Evolutionary conservation across 768 basidiomycete species (phyloP).

Genomic region (Tremella yokohamensis): DNA sequence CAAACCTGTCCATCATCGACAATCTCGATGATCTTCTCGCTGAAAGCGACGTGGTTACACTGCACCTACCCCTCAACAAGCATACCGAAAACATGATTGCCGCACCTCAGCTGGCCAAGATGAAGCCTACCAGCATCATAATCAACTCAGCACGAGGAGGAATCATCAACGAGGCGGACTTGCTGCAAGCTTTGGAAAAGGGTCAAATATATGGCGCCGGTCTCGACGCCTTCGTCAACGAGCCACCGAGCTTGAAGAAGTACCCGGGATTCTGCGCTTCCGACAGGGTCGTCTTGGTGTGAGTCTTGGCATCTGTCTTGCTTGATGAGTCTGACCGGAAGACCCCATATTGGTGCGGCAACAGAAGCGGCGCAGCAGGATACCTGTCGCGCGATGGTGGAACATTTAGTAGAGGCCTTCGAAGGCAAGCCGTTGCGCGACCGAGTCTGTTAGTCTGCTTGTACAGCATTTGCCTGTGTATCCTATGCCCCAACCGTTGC

Average conservation of each 20-base stretch:
- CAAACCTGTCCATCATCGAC: not conserved
- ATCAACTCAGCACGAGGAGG: slow-evolving; percentile 85
- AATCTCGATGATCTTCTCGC: slow-evolving; percentile 60
- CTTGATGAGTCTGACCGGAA: not conserved
- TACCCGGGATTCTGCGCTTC: slow-evolving; percentile 8
- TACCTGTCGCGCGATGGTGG: slow-evolving; percentile 10
- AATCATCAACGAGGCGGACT: slow-evolving; percentile 77
- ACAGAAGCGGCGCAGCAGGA: slow-evolving; percentile 7
- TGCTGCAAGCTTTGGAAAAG: slow-evolving; percentile 62
- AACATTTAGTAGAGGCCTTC: slow-evolving; percentile 11
- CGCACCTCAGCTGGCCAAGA: slow-evolving; percentile 66
- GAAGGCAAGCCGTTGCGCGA: slow-evolving; percentile 4
- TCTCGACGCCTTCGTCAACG: slow-evolving; percentile 10
- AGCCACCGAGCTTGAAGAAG: slow-evolving; percentile 4
- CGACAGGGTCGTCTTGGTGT: slow-evolving; percentile 14
- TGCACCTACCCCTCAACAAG: slow-evolving; percentile 74
- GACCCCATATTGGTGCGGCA: slow-evolving; percentile 11
- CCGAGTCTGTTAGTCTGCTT: slow-evolving; percentile 3
- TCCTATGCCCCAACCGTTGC: not conserved
- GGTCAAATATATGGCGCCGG: slow-evolving; percentile 16
- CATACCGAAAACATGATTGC: slow-evolving; percentile 71
- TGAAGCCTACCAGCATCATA: slow-evolving; percentile 72
- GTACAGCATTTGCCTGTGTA: not conserved
- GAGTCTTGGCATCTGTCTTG: not conserved
- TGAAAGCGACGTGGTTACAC: slow-evolving; percentile 74